Evolutionary conservation across 1,284 basidiomycete genomes (phyloP), one percentile per base, ranked within the genome.

Genomic region (Termitomyces sp.): DNA sequence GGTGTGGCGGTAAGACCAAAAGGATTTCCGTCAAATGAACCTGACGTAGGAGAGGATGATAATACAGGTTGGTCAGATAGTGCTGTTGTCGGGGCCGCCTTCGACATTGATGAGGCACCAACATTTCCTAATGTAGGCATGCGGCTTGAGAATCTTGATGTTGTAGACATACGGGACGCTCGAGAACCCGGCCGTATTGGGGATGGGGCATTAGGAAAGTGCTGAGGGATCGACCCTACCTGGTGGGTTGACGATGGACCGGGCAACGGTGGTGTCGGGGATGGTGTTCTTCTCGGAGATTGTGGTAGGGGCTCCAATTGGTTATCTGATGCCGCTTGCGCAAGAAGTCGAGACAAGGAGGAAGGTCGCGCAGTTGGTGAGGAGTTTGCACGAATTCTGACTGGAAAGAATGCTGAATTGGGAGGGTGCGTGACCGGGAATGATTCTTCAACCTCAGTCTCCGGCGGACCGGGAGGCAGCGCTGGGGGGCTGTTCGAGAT

Each of bases 291-390:
- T 42, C 46, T 55, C 40, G 64, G 62, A 28, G 68, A 62, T 17
- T 66, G 62, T 21, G 69, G 64, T 36, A 66, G 58, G 0, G 64
- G 61, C 13, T 72, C 73, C 10, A 71, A 58, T 13, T 62, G 58
- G 15, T 59, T 61, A 50, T 83, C 81, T 9, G 71, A 64, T 5
- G 76, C 71, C 13, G 88, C 88, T 61, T 90, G 88, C 0, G 88
- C 88, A 24, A 90, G 73, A 5, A 90, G 71, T 34, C 85, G 80
- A 13, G 88, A 90, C 57, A 90, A 72, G 4, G 88, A 89, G 5
- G 88, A 90, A 1, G 83, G 87, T 5, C 87, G 82, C 3, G 82
- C 82, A 15, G 76, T 73, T 15, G 86, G 84, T 7, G 82, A 82
- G 6, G 86, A 86, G 60, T 79, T 84, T n/a, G 84, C 71, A 39